Base-by-base conservation (phyloP, 2,329 filamentous ascomycete species). In the Paecilomyces sp. region DNA sequence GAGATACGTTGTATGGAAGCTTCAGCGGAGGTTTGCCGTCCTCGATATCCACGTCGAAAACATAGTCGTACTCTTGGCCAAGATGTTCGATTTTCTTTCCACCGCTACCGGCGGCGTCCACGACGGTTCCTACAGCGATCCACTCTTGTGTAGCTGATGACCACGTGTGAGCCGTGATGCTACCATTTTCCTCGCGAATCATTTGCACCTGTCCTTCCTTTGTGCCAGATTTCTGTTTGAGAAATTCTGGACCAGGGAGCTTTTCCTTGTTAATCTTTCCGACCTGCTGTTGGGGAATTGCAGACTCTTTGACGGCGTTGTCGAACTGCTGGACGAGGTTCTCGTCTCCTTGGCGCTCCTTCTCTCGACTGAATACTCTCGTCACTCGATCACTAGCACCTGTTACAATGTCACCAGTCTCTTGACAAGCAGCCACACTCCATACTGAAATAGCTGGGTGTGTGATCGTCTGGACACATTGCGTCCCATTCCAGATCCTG, bases 391-490 rank as follows among this genome's bases (percentile, higher is more conserved):
- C 94, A 72, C 93, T 99, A 30, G 93, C 88, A 33, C 93, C 94
- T 2, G 90, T 90, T n/a, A 91, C 91, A 62, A 99, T 93, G 68
- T 99, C 95, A 24, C 94, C 93, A 55, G 85, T 95, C 63, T 91
- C 86, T 0, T 82, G 71, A 69, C 90, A 94, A 11, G 85, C 89
- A n/a, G 92, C 90, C 18, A 99, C 91, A 13, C 86, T 83, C 94
- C 94, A 99, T 4, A 99, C 92, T 0, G 93, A 97, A 58, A 97
- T 95, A 9, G 94, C 94, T 11, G 94, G 94, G 69, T 97, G 92
- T 1, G 93, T 97, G 64, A 99, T 97, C 47, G 93, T 97, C 75
- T 99, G 94, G 54, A 96, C 78, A 71, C 93, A 97, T 59, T 92
- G 83, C 13, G 80, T 84, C 53, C 88, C 90, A 66, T 84, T 88